Evolutionary conservation across 805 yeast genomes (phyloP).

Genomic region (Metschnikowia orientalis): DNA sequence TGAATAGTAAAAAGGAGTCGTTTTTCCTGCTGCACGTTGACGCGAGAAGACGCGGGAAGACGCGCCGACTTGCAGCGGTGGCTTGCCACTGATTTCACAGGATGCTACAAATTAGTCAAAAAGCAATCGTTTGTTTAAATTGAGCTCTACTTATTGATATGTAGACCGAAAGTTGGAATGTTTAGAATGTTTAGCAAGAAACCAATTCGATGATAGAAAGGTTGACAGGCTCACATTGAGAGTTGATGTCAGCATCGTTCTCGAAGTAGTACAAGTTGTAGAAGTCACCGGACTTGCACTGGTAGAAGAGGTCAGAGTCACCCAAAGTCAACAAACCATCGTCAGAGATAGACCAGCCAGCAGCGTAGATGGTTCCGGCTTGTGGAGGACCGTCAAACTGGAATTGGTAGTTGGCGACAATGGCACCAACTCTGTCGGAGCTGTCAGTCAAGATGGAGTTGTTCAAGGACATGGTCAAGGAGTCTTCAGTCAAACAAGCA

Average conservation of each 20-base stretch:
- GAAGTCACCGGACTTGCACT: slow-evolving; percentile 72
- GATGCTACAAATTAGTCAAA: neutral
- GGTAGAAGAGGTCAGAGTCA: slow-evolving; percentile 57
- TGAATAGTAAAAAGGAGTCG: neutral
- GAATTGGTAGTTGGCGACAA: slow-evolving; percentile 79
- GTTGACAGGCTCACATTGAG: slow-evolving; percentile 60
- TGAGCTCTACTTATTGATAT: too few species aligned
- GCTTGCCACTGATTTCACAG: too few species aligned
- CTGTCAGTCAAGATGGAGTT: slow-evolving; percentile 52
- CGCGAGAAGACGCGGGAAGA: neutral
- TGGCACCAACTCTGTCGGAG: slow-evolving; percentile 67
- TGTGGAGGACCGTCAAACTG: slow-evolving; percentile 81
- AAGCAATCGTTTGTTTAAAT: slow-evolving; percentile 10
- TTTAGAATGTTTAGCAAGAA: slow-evolving; percentile 40
- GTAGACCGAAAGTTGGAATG: too few species aligned
- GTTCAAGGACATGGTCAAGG: slow-evolving; percentile 54
- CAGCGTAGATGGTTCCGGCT: slow-evolving; percentile 37
- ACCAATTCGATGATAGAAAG: slow-evolving; percentile 57
- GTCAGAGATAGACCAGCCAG: slow-evolving; percentile 41
- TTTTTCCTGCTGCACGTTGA: neutral
- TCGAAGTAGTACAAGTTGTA: slow-evolving; percentile 68
- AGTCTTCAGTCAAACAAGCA: slow-evolving; percentile 21
- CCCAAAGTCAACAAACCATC: slow-evolving; percentile 66
- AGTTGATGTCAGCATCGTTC: slow-evolving; percentile 39
- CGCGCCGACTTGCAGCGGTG: neutral